A percentile compares a stretch with the other conserved stretches of the same genome.
Evolutionary conservation across 441 rosid species (phyloP).

Genomic region (Cnidoscolus chayamansa): DNA sequence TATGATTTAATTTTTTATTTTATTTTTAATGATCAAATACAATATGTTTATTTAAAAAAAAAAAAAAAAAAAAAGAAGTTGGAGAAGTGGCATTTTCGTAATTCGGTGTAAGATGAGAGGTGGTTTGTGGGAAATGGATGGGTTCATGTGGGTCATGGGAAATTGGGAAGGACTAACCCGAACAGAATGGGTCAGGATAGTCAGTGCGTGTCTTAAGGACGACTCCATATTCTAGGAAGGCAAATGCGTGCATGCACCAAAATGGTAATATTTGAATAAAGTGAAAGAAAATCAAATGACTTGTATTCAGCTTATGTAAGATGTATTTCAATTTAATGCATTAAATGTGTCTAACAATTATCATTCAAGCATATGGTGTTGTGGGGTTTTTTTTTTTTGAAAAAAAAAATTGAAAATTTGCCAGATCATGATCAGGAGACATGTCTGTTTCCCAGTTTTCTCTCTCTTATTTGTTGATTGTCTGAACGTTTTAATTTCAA

Average conservation of each 20-base stretch:
- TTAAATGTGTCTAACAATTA: too few species aligned
- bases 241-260: slow-evolving; percentile 3
- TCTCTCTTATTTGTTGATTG: neutral
- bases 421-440: slow-evolving; percentile 6
- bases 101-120: neutral
- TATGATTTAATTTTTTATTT: too few species aligned
- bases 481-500: too few species aligned
- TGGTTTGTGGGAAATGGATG: neutral
- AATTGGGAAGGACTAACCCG: slow-evolving; percentile 36
- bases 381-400: too few species aligned
- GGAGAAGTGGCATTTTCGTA: neutral
- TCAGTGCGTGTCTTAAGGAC: slow-evolving; percentile 49
- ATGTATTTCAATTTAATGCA: too few species aligned
- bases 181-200: slow-evolving; percentile 33
- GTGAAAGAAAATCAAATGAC: too few species aligned
- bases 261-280: neutral
- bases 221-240: slow-evolving; percentile 36
- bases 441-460: slow-evolving; percentile 24
- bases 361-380: too few species aligned
- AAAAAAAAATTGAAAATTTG: too few species aligned
- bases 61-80: too few species aligned
- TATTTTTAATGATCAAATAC: too few species aligned
- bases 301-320: too few species aligned
- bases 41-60: too few species aligned
- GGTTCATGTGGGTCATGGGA: slow-evolving; percentile 34